These are phyloP conservation scores for Hawksworthiomyces lignivorus DNA, from an alignment of 2,329 filamentous ascomycete genomes.

Conservation along the genomic window DNA sequence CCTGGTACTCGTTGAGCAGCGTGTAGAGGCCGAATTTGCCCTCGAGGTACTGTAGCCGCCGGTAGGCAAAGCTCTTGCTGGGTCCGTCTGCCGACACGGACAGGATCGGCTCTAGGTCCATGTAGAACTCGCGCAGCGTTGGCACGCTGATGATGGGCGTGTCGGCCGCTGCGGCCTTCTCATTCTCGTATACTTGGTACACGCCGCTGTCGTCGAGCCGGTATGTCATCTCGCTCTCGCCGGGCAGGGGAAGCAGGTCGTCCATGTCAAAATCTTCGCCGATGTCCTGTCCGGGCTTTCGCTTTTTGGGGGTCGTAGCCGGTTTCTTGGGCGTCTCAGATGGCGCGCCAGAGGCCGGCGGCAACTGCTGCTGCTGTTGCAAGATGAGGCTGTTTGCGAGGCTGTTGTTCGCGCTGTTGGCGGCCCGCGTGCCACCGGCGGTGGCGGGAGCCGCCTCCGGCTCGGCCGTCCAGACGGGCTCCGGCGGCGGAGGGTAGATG, in stretches of 20 bases:
- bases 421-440: constrained; percentile 22
- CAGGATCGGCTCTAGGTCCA: constrained; percentile 82
- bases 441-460: constrained; percentile 20
- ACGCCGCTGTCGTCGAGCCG: constrained; percentile 76
- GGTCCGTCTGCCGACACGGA: constrained; percentile 91
- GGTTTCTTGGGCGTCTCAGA: constrained; percentile 16
- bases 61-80: constrained; percentile 94
- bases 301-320: constrained; percentile 43
- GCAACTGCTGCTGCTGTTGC: constrained; percentile 11
- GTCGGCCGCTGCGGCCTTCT: constrained; percentile 51
- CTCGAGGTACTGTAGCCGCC: constrained; percentile 88
- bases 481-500: constrained; percentile 85
- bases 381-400: constrained; percentile 39
- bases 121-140: constrained; percentile 89
- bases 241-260: constrained; percentile 68
- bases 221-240: constrained; percentile 63
- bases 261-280: constrained; percentile 86
- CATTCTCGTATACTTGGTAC: constrained; percentile 81
- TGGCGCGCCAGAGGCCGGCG: neutral
- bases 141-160: constrained; percentile 76
- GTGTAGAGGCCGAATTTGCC: constrained; percentile 95
- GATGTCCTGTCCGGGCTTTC: constrained; percentile 84
- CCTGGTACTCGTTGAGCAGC: constrained; percentile 92
- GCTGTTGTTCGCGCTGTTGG: constrained; percentile 34
- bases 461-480: constrained; percentile 76